Base-by-base conservation (phyloP, 2,329 filamentous ascomycete species). In the Thermochaetoides dissita region DNA sequence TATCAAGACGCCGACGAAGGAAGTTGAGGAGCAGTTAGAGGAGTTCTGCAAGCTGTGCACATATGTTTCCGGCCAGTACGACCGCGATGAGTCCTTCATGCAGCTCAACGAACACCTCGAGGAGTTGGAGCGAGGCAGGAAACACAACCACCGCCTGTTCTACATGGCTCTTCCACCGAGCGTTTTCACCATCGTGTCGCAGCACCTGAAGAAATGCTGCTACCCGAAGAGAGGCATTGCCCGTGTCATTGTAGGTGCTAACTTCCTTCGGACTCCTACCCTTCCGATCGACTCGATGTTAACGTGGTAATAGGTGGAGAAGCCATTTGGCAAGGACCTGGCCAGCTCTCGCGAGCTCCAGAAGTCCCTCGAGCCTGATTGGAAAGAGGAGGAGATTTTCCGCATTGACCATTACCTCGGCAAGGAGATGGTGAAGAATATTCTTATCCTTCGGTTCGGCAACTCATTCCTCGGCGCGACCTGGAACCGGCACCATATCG, bases 391-490 rank as follows among this genome's bases (percentile, higher is more conserved):
- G 41, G 91, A 98, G 68, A 81, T 98, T 53, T 98, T 93, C 79
- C 87, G 91, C 59, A 98, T 98, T 58, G 91, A 98, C 63, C 91
- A 98, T 69, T 98, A 98, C 65, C 78, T 98, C 38, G 93, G 93
- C 57, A 98, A 98, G 74, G 91, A 98, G 68, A 98, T 98, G 91
- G 91, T 98, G 57, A 98, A 98, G 79, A 98, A 98, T 68, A 93
- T 98, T 54, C 74, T 98, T 52, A 95, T 98, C 55, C 76, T 98
- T 53, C 79, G 93, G 60, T 98, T 98, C 61, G 93, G 91, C 55
- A 98, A 98, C 71, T 88, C 94, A 53, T 98, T 98, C 74, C 84
- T 98, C 55, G 88, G 88, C 52, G 89, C 91, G 36, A 98, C 89
- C 46, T 98, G 91, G 91, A 98, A 96, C 72, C 79, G 91, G 54